Base-by-base conservation (phyloP, 805 yeast species). In the Starmerella geochares region DNA sequence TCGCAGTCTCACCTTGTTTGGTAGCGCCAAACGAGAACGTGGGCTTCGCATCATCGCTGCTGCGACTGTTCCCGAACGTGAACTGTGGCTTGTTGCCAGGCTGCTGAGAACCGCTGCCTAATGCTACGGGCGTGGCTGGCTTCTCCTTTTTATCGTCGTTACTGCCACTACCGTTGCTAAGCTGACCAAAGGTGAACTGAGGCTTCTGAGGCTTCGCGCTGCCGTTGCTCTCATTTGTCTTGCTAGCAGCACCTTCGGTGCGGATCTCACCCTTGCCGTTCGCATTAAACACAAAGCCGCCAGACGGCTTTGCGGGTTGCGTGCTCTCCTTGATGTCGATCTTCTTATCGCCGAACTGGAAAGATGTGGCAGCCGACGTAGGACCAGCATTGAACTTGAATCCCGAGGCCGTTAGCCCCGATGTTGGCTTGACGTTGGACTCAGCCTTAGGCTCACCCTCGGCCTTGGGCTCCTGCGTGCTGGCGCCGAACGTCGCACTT, bases 1-100 rank as follows among this genome's bases (percentile, higher is more conserved):
- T 36, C 14, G 46, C n/a, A 32, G 24, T 24, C 7, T 25, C 27
- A 23, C 33, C 44, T 7, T n/a, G n/a, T n/a, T n/a, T n/a, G n/a
- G n/a, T n/a, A 27, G 33, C 29, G 37, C 69, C 63, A 58, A 65
- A 63, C 16, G 52, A 52, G 54, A 67, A 67, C 2, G 60, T 51
- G 16, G 67, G 62, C 46, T 58, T 58, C 23, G 49, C 14, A 32
- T 36, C 41, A 7, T 7, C 43, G 2, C 47, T 46, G 10, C 31
- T 8, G 20, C 32, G 20, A 9, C 14, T 16, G 28, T 45, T 38
- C 23, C 54, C 53, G 38, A 57, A 53, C 10, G 52, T 36, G 52
- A 60, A 59, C 16, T 43, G 45, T 6, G 61, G 56, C 32, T 52
- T 55, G 8, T 48, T 46, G 3, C 54, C 27, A 4, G 33, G 24